These are phyloP conservation scores for Zopfochytrium polystomum DNA, from an alignment of 371 early-diverging fungal genomes.

Conservation along the genomic window DNA sequence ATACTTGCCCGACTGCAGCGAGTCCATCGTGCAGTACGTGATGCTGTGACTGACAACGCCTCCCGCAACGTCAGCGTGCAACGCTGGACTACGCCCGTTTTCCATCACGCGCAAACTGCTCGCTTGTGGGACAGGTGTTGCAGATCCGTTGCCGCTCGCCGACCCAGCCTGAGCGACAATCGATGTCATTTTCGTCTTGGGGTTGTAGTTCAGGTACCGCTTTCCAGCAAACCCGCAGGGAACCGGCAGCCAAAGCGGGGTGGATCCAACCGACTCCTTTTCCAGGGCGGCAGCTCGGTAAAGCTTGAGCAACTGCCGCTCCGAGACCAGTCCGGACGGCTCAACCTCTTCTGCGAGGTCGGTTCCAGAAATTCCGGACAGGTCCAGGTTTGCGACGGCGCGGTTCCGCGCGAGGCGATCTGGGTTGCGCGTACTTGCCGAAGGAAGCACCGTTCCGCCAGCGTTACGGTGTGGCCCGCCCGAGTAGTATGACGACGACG, in stretches of 20 bases:
- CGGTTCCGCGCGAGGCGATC: neutral
- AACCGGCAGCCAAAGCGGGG: slow-evolving; percentile 12
- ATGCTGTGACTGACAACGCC: no score
- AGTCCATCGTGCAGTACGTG: slow-evolving; percentile 17
- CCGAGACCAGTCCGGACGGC: slow-evolving; percentile 11
- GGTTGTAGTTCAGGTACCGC: neutral
- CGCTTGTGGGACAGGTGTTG: no score
- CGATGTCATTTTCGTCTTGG: no score
- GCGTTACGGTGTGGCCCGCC: no score
- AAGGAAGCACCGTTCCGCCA: no score
- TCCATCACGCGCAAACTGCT: no score
- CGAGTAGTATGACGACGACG: no score
- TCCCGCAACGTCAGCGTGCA: no score
- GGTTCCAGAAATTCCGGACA: slow-evolving; percentile 13
- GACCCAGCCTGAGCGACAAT: no score
- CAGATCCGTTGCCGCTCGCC: no score
- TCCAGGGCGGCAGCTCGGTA: slow-evolving; percentile 18
- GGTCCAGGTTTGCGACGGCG: slow-evolving; percentile 11
- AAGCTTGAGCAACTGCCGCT: slow-evolving; percentile 13
- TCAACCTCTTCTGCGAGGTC: slow-evolving; percentile 25
- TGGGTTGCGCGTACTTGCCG: neutral
- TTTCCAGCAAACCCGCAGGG: slow-evolving; percentile 17
- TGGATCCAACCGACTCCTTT: neutral
- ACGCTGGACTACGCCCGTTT: no score
- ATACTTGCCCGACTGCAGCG: slow-evolving; percentile 8